Base-by-base conservation (phyloP, 2,329 filamentous ascomycete genomes). In the Cladosporium austrohemisphaericum region DNA sequence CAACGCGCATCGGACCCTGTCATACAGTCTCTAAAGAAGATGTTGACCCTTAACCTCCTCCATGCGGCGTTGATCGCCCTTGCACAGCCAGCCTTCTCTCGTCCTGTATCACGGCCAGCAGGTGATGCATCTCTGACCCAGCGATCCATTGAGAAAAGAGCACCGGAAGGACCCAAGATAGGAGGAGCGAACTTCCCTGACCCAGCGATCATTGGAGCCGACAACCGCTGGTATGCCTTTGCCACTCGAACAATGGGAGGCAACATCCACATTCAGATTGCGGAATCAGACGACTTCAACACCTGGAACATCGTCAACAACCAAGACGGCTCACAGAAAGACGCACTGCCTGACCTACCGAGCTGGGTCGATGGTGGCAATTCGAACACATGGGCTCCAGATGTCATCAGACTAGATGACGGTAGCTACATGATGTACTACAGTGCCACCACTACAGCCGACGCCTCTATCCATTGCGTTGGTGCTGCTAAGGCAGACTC, bases 381-480 rank as follows among this genome's bases (percentile, higher is more conserved):
- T 2, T 61, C 63, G 3, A 73, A 79, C 49, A 77, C 76, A 33
- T 85, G 80, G 80, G 81, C 81, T 0, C 82, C 81, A 8, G 80
- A 84, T 58, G 77, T 85, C 5, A 69, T 74, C 10, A 65, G 64
- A 48, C 65, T 81, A 26, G 52, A 59, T 36, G 59, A 60, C 50
- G 59, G 57, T 18, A 52, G 49, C 13, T 62, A 60, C 49, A 49
- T 62, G 45, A 62, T 62, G 58, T 62, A 65, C 52, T 64, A 58
- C 52, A 57, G 56, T 31, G 65, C 65, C 6, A 58, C 58, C 8
- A 57, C 60, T 11, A 53, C 48, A 2, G 19, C 50, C 4, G 52
- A 60, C 25, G 45, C 53, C 3, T 50, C 56, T 5, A 60, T 60
- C 19, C 62, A 64, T 44, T 65, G 62, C 52, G 50, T 64, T n/a